Evolutionary conservation across 768 basidiomycete genomes (phyloP), one percentile per base, ranked within the genome.

Genomic region (Lyophyllum shimeji): DNA sequence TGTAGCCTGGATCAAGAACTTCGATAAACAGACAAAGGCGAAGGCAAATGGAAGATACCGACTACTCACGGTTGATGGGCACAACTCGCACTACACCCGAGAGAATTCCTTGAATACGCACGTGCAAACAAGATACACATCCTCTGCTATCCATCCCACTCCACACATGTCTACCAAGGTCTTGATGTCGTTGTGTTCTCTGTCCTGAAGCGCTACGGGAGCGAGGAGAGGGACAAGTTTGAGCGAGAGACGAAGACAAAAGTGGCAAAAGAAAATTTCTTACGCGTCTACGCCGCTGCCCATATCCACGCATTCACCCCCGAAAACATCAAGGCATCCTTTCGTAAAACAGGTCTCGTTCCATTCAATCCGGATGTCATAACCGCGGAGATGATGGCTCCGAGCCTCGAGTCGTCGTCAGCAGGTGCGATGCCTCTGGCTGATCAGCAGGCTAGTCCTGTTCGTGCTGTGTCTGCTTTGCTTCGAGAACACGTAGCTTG

Each of bases 171-270:
- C 0, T 65, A 75, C 8, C 77, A 80, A 60, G 76, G 77, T 8
- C 73, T 80, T 23, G 75, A 79, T 63, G 73, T 79, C 25, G 70
- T 75, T 2, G 75, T 74, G 57, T 79, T 79, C 59, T 67, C 63
- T 23, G 62, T 40, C 27, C 67, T 78, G 68, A 80, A 80, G 57
- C 52, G 55, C 7, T 42, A 20, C 59, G 53, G 31, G 52, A 54
- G 47, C 13, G 43, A 58, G 11, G 57, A 50, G 40, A 23, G 18
- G 5, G 57, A 54, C 48, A 54, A 45, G 25, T 53, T 48, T 43
- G 46, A 53, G 24, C 24, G 9, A 29, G 15, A 18, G 31, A 67
- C 56, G 59, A 67, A 21, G 29, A 17, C 40, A 33, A 29, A 29
- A 11, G 24, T 58, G 2, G 11, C 17, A 21, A 58, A 58, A 21